These are phyloP conservation scores for Carpediemonas membranifera DNA, from an alignment of 78 protist genomes.

Conservation along the genomic window DNA sequence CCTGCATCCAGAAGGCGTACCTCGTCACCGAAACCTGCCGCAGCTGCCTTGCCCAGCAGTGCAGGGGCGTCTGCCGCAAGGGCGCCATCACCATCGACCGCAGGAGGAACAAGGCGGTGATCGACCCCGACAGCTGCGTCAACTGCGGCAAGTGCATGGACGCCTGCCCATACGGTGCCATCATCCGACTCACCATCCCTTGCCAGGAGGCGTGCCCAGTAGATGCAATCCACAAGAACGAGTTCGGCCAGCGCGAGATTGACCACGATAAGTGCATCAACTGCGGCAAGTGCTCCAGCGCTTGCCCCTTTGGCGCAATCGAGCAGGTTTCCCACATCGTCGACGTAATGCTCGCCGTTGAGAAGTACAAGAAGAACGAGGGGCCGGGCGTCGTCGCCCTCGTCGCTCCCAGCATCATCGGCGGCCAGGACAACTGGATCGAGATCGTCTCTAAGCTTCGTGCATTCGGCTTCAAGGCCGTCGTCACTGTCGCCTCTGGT, in stretches of 20 bases:
- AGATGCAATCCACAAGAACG: background rate
- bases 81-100: no score
- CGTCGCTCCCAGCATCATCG: background rate
- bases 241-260: background rate
- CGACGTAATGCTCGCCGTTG: background rate
- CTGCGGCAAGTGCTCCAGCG: background rate
- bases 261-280: background rate
- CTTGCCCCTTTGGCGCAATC: background rate
- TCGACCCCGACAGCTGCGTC: no score
- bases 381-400: constrained; percentile 4
- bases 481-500: background rate
- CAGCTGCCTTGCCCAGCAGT: no score
- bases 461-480: background rate
- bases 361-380: background rate
- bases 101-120: no score
- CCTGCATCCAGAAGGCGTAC: no score
- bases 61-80: no score
- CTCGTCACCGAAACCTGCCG: no score
- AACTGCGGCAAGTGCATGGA: no score
- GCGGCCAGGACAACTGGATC: background rate
- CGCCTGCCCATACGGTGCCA: background rate
- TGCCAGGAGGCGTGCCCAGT: constrained; percentile 2
- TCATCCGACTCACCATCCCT: background rate
- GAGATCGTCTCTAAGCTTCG: background rate
- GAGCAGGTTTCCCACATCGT: background rate